A percentile compares a stretch with the other conserved stretches of the same genome.
Evolutionary conservation across 2,329 filamentous ascomycete genomes (phyloP).

Genomic region (Colletotrichum echinochloae): DNA sequence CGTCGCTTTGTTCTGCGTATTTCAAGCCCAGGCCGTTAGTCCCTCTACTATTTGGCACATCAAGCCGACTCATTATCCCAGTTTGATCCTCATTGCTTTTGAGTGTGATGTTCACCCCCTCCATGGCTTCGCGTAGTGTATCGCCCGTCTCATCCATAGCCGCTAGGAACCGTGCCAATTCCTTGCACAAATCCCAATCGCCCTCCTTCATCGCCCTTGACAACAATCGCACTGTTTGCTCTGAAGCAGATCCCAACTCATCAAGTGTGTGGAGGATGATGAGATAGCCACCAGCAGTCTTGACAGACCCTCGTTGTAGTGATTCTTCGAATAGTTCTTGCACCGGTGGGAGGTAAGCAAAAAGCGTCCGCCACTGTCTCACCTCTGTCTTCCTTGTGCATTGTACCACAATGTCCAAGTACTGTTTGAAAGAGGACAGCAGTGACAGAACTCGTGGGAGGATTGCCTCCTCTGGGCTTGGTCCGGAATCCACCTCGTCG

Average conservation of each 20-base stretch:
- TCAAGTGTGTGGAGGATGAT: slow-evolving; percentile 89
- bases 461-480: slow-evolving; percentile 72
- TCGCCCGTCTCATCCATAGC: slow-evolving; percentile 89
- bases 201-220: slow-evolving; percentile 83
- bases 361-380: slow-evolving; percentile 93
- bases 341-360: slow-evolving; percentile 89
- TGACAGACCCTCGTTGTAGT: slow-evolving; percentile 84
- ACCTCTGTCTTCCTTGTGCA: slow-evolving; percentile 98
- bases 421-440: slow-evolving; percentile 81
- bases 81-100: slow-evolving; percentile 41
- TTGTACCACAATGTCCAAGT: slow-evolving; percentile 94
- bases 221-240: slow-evolving; percentile 85
- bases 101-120: slow-evolving; percentile 64
- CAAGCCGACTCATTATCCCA: slow-evolving; percentile 38
- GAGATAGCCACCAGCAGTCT: slow-evolving; percentile 97
- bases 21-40: slow-evolving; percentile 48
- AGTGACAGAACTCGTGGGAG: slow-evolving; percentile 73
- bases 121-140: slow-evolving; percentile 79
- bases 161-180: slow-evolving; percentile 93
- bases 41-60: slow-evolving; percentile 41
- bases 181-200: slow-evolving; percentile 96
- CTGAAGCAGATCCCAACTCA: slow-evolving; percentile 75
- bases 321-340: slow-evolving; percentile 95
- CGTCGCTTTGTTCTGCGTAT: slow-evolving; percentile 50
- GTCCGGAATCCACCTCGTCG: slow-evolving; percentile 85